A percentile compares a stretch with the other conserved stretches of the same genome.
Evolutionary conservation across 257 asterid genomes (phyloP).

Genomic region (Haberlea rhodopensis): DNA sequence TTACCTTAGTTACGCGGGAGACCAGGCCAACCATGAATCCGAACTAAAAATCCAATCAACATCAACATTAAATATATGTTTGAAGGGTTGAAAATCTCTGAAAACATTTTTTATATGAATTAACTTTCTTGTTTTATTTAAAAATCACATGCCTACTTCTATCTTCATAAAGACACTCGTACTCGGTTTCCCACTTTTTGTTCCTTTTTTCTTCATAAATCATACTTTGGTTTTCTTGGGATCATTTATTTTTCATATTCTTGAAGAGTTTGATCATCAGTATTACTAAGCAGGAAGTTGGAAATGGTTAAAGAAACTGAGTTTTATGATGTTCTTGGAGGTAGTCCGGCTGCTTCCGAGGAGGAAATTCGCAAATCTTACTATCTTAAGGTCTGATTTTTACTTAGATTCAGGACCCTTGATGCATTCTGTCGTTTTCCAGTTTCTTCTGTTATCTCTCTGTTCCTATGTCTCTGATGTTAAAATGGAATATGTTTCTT

Average conservation of each 20-base stretch:
- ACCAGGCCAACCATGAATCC: no score
- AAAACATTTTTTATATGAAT: no score
- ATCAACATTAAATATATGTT: no score
- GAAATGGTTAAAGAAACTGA: conserved; percentile 87
- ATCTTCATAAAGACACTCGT: conserved; percentile 25
- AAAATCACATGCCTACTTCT: conserved; percentile 15
- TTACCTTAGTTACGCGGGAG: conserved; percentile 34
- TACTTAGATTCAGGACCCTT: not conserved
- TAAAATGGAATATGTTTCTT: not conserved
- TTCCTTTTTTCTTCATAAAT: conserved; percentile 25
- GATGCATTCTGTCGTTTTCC: not conserved
- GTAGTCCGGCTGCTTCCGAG: conserved; percentile 62
- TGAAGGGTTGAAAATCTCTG: no score
- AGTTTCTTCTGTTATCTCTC: not conserved
- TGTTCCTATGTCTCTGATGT: not conserved
- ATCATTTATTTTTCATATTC: not conserved
- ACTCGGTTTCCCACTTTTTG: conserved; percentile 14
- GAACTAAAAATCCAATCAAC: no score
- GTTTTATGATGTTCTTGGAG: no score
- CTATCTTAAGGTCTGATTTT: conserved; percentile 68
- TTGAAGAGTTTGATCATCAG: conserved; percentile 10
- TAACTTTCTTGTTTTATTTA: no score
- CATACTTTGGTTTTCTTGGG: conserved; percentile 25
- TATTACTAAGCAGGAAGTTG: not conserved
- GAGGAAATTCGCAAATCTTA: conserved; percentile 82